These are phyloP conservation scores for Ophiostoma sp. DNA, from an alignment of 2,329 filamentous ascomycete species.

Conservation along the genomic window DNA sequence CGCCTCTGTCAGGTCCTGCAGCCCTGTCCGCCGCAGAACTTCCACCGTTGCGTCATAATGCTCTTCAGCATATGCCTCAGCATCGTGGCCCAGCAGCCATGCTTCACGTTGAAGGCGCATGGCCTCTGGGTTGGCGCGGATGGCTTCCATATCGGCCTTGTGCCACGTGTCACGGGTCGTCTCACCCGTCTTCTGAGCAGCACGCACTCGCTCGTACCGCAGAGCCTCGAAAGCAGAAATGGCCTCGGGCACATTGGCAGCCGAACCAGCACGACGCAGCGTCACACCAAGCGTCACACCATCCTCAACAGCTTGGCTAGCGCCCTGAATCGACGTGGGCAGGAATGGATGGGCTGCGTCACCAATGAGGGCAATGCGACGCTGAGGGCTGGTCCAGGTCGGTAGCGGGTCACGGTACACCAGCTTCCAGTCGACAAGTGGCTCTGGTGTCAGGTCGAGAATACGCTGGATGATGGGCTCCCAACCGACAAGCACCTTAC, in stretches of 20 bases:
- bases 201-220: constrained; percentile 37
- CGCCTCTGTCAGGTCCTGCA: constrained; percentile 25
- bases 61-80: constrained; percentile 36
- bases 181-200: constrained; percentile 38
- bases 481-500: constrained; percentile 48
- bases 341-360: constrained; percentile 54
- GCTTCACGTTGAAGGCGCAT: constrained; percentile 35
- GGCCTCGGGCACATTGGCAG: constrained; percentile 32
- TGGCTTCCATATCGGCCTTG: constrained; percentile 35
- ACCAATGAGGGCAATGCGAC: constrained; percentile 48
- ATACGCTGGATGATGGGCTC: constrained; percentile 48
- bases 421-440: constrained; percentile 43
- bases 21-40: constrained; percentile 26
- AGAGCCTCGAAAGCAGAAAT: constrained; percentile 37
- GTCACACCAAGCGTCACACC: constrained; percentile 47
- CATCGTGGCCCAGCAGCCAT: constrained; percentile 38
- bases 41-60: constrained; percentile 31
- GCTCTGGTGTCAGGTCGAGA: constrained; percentile 43
- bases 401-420: constrained; percentile 47
- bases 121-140: constrained; percentile 35
- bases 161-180: constrained; percentile 38
- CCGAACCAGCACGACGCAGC: constrained; percentile 23
- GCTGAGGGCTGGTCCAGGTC: constrained; percentile 44
- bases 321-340: constrained; percentile 51
- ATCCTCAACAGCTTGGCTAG: constrained; percentile 52